phyloP scores from a whole-genome alignment of 305 asterid species.

The Plantago coronopus region DNA sequence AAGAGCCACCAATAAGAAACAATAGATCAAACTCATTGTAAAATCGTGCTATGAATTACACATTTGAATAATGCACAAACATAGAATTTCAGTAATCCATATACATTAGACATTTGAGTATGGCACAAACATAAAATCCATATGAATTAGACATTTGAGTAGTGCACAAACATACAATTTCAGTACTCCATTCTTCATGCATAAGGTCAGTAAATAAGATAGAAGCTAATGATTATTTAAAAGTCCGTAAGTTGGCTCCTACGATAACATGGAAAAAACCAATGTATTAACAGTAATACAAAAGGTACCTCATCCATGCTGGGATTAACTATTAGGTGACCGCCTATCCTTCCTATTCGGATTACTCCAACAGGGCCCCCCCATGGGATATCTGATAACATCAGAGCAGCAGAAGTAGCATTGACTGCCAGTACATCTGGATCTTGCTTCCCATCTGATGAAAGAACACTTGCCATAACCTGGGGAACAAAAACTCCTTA shows the following conservation, averaged over 20 bases:
- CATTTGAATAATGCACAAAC: background rate
- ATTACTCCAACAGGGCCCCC: slow-evolving; percentile 95
- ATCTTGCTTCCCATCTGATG: slow-evolving; percentile 95
- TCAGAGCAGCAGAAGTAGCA: slow-evolving; percentile 94
- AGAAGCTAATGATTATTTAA: background rate
- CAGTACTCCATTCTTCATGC: background rate
- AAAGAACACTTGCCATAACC: slow-evolving; percentile 89
- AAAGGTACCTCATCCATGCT: slow-evolving; percentile 84
- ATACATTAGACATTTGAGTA: background rate
- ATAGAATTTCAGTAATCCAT: background rate
- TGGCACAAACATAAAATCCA: background rate
- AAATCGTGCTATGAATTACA: background rate
- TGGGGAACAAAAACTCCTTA: slow-evolving; percentile 21
- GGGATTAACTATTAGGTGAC: slow-evolving; percentile 80
- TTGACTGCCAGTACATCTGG: slow-evolving; percentile 97
- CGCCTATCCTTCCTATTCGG: slow-evolving; percentile 81
- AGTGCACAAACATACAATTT: background rate
- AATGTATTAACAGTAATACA: slow-evolving; percentile 8
- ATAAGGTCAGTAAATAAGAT: background rate
- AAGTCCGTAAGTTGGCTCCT: slow-evolving; percentile 1
- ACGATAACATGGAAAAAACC: background rate
- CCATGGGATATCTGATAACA: slow-evolving; percentile 98
- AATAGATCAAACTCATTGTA: background rate
- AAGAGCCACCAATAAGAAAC: too few relatives aligned
- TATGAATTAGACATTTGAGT: slow-evolving; percentile 1